A percentile compares a stretch with the other conserved stretches of the same genome.
Conservation (phyloP, 2,329 filamentous ascomycete species). For the Cercospora canescens region DNA sequence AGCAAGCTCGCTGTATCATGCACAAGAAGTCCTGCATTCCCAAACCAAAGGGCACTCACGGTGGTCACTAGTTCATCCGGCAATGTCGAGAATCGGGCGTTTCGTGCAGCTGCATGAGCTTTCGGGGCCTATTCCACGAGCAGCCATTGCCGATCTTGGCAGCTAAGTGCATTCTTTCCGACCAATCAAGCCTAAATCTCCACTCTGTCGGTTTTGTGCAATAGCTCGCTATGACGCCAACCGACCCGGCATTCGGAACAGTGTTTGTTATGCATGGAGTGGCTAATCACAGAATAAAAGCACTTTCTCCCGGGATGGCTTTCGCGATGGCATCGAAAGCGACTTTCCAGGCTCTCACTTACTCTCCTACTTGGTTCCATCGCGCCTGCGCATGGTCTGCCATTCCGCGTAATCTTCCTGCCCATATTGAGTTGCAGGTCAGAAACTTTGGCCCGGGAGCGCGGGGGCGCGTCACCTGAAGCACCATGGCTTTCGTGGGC, state of each 20-base stretch:
- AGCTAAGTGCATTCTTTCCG: neutral
- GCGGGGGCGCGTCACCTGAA: neutral
- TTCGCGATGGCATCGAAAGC: neutral
- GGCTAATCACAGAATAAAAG: conserved; percentile 5
- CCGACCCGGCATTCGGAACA: conserved; percentile 6
- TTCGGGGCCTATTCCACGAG: neutral
- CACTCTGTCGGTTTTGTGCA: conserved; percentile 3
- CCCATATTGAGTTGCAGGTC: neutral
- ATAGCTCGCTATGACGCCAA: conserved; percentile 4
- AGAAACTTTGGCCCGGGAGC: neutral
- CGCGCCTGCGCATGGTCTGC: neutral
- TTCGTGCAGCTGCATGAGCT: neutral
- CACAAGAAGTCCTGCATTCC: neutral
- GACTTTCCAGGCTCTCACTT: neutral
- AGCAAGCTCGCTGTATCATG: neutral
- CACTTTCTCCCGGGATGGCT: conserved; percentile 1
- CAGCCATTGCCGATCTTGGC: neutral
- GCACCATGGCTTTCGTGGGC: conserved; percentile 45
- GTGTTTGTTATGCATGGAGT: conserved; percentile 3
- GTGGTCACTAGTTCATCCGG: neutral
- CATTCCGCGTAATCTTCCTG: neutral
- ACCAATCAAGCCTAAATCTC: neutral
- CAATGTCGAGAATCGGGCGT: neutral
- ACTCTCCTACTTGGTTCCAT: neutral
- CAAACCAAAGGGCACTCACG: neutral